Evolutionary conservation across 441 rosid species (phyloP).

Genomic region (Viola pubescens): DNA sequence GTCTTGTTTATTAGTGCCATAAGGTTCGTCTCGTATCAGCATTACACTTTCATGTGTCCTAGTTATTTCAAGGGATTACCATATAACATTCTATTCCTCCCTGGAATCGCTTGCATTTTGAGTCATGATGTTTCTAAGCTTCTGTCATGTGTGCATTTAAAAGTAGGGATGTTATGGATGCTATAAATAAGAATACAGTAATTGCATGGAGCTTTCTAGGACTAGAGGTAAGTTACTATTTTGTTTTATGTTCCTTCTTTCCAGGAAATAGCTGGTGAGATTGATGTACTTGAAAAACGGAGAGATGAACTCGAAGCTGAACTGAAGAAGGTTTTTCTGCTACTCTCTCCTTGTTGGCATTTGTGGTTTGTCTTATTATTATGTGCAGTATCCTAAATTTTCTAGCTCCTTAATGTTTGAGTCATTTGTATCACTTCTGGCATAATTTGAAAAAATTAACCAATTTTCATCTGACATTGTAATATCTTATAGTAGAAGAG

Average conservation of each 20-base stretch:
- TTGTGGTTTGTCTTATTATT: not conserved
- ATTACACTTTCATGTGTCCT: too few relatives aligned
- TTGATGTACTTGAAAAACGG: slow-evolving; percentile 63
- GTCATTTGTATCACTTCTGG: too few relatives aligned
- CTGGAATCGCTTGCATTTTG: not conserved
- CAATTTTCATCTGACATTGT: too few relatives aligned
- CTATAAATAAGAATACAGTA: not conserved
- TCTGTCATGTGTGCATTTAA: not conserved
- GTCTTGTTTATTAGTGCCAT: too few relatives aligned
- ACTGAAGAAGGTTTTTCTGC: slow-evolving; percentile 54
- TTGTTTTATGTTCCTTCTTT: slow-evolving; percentile 5
- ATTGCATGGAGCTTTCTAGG: not conserved
- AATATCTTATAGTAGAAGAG: too few relatives aligned
- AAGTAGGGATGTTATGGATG: not conserved
- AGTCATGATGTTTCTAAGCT: not conserved
- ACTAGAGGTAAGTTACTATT: not conserved
- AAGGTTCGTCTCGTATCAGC: too few relatives aligned
- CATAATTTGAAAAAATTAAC: too few relatives aligned
- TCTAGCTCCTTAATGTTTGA: too few relatives aligned
- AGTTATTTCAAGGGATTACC: too few relatives aligned
- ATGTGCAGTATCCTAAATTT: not conserved
- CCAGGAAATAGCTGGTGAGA: slow-evolving; percentile 78
- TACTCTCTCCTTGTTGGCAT: not conserved
- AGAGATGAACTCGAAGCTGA: slow-evolving; percentile 90
- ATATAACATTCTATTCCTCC: too few relatives aligned